Conservation (phyloP, 345 rosid species). For the Syzygium aqueum region DNA sequence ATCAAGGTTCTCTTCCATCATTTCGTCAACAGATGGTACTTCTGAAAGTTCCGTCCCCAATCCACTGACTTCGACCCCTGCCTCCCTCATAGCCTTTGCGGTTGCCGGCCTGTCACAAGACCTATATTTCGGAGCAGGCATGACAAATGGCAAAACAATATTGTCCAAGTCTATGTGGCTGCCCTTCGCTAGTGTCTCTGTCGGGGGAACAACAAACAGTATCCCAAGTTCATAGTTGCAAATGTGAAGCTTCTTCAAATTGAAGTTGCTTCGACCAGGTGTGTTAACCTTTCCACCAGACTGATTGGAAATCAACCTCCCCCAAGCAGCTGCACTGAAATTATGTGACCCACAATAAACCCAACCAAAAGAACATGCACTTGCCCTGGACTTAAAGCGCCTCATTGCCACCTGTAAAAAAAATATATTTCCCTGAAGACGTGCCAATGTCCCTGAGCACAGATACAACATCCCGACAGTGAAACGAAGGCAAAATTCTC, state of each 20-base stretch:
- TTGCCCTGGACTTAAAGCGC: constrained; percentile 43
- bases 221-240: constrained; percentile 91
- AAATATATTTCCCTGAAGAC: background rate
- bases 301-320: constrained; percentile 43
- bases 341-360: constrained; percentile 91
- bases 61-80: constrained; percentile 27
- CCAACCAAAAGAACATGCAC: constrained; percentile 66
- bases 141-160: constrained; percentile 54
- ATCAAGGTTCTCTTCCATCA: constrained; percentile 36
- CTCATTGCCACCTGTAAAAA: constrained; percentile 63
- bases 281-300: constrained; percentile 21
- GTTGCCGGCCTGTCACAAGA: constrained; percentile 73
- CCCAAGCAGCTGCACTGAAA: constrained; percentile 96
- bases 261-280: constrained; percentile 8
- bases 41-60: constrained; percentile 26
- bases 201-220: constrained; percentile 66
- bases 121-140: constrained; percentile 74
- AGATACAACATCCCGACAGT: background rate
- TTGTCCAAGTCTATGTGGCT: constrained; percentile 39
- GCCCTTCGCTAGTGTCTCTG: constrained; percentile 11
- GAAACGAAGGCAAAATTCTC: background rate
- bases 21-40: constrained; percentile 24
- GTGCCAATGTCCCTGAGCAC: background rate
- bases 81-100: constrained; percentile 63
- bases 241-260: constrained; percentile 41